Evolutionary conservation across 176 grass and related monocot species (phyloP).

Genomic region (Paspalum vaginatum): DNA sequence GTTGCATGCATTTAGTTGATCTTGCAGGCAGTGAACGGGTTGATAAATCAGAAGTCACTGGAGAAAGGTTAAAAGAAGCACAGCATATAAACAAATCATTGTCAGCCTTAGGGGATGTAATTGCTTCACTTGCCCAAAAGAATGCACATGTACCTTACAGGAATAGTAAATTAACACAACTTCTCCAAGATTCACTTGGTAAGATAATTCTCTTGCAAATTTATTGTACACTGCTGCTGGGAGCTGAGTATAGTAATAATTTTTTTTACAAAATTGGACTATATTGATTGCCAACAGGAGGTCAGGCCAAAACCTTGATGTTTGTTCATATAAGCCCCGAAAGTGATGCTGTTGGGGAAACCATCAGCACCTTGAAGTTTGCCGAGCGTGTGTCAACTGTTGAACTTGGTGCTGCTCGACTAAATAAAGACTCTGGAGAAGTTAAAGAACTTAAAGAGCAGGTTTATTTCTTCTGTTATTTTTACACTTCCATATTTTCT

Average conservation of each 20-base stretch:
- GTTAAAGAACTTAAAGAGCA: constrained; percentile 90
- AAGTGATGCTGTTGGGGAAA: constrained; percentile 89
- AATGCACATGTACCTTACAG: constrained; percentile 91
- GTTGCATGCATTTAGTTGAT: constrained; percentile 99
- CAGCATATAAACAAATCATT: constrained; percentile 99
- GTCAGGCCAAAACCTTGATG: constrained; percentile 99
- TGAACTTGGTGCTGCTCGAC: constrained; percentile 91
- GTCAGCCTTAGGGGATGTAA: constrained; percentile 97
- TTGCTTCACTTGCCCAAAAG: constrained; percentile 91
- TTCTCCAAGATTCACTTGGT: constrained; percentile 99
- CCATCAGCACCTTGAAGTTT: constrained; percentile 97
- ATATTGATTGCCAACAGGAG: constrained; percentile 57
- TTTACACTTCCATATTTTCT: constrained; percentile 33
- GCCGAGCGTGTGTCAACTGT: constrained; percentile 96
- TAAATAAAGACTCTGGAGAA: constrained; percentile 97
- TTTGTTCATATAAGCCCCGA: constrained; percentile 99
- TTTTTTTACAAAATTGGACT: background rate
- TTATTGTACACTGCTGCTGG: background rate
- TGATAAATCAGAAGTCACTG: constrained; percentile 94
- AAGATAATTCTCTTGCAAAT: constrained; percentile 45
- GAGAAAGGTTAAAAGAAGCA: constrained; percentile 96
- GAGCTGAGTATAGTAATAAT: constrained; percentile 21
- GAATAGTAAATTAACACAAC: constrained; percentile 99
- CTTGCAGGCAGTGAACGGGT: constrained; percentile 96
- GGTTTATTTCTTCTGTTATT: constrained; percentile 51